Evolutionary conservation across 352 stramenopile genomes (phyloP), one percentile per base, ranked within the genome.

Genomic region (Pseudoperonospora humuli): DNA sequence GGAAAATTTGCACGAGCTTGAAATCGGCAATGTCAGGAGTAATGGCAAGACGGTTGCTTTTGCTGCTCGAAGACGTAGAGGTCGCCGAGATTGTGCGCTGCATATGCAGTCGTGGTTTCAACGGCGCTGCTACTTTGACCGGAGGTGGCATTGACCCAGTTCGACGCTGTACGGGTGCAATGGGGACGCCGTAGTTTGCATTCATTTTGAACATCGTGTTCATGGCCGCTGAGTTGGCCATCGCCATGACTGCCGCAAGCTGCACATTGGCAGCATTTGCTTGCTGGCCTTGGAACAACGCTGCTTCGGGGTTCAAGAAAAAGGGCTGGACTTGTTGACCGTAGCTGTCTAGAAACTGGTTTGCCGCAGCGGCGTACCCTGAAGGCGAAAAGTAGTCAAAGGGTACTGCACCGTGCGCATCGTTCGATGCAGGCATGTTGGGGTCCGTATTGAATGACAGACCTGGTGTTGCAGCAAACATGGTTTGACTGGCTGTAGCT

Each of bases 1-100:
- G 74, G 51, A 87, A 91, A 50, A 87, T 91, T 49, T 86, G 79
- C 14, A 86, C 78, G n/a, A 91, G 65, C 43, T 91, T 91, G 41
- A 87, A 87, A 43, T 91, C 76, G 0, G 75, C 71, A 28, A 88
- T 86, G 47, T 87, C 79, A 3, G 79, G 75, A 7, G 74, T 84
- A 39, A 86, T 83, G 15, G 70, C 66, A 25, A 84, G 55, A 28
- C 82, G 80, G 36, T 60, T 45, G 15, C 54, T 49, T 38, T 84
- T 86, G 23, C 32, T 41, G 1, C 17, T 28, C 3, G 32, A 20
- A 40, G 25, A 34, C 5, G 45, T 13, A 31, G 51, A 51, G 5
- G 52, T 53, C 20, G 46, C 26, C 1, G 58, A 64, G 0, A 29
- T 33, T 32, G 60, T 23, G n/a, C 60, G 55, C 31, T 54, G 50